Evolutionary conservation across 768 basidiomycete genomes (phyloP), one percentile per base, ranked within the genome.

Genomic region (Amanita rimosa): DNA sequence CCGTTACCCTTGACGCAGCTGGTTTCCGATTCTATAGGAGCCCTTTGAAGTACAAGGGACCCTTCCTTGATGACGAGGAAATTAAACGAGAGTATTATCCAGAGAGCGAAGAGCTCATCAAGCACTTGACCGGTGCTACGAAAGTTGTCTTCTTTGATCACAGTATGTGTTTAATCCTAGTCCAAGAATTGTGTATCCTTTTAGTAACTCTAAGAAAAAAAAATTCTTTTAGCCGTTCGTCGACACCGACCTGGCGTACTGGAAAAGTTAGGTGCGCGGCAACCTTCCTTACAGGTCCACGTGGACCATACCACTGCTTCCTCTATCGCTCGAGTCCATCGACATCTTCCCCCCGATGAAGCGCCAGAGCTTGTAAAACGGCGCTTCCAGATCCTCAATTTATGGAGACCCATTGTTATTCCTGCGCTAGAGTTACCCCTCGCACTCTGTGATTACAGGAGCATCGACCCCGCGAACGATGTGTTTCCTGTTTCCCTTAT

Each of bases 51-150:
- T 68, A 70, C 50, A 67, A 62, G 21, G 17, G 19, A 22, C 49
- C 65, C 1, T 79, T 78, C 59, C 46, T 53, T 3, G 62, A 68
- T 52, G 71, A 80, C 33, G 72, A 67, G 9, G 72, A 72, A n/a
- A 71, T 83, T 31, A 55, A 67, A 54, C 54, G 52, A 38, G 74
- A 74, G 42, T 84, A 85, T 58, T 83, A 82, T 54, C 70, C 73
- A 0, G 82, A 84, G 62, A 75, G 74, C 54, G 64, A 69, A n/a
- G 74, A 75, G 56, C 64, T 81, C 40, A 61, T 83, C 39, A 81
- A 82, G 63, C 58, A 74, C 50, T 47, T 76, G 11, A 80, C 80
- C 0, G 80, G 82, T 3, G 82, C 81, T 0, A 75, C 67, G 54
- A 64, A 69, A 22, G 77, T 79, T 7, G 73, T 64, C 3, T 45